Percentiles rank a stretch among this genome's conserved stretches.
Conservation (phyloP, 2,329 filamentous ascomycete species). For the Stylonectria norvegica region DNA sequence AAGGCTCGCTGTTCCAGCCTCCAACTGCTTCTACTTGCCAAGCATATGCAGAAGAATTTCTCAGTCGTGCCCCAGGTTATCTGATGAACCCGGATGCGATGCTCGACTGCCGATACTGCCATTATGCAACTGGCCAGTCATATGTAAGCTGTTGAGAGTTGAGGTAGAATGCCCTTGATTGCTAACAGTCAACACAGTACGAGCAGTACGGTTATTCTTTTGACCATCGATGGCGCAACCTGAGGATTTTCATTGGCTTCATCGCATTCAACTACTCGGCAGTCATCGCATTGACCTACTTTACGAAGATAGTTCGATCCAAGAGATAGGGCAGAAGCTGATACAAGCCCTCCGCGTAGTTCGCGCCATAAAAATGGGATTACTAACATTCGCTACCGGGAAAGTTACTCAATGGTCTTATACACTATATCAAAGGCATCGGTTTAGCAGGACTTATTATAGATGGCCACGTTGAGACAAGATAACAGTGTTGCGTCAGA, state of each 20-base stretch:
- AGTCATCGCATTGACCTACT: too few relatives aligned
- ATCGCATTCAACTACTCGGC: neutral
- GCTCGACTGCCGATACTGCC: slow-evolving; percentile 65
- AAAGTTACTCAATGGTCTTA: too few relatives aligned
- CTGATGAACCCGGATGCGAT: slow-evolving; percentile 60
- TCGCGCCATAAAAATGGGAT: too few relatives aligned
- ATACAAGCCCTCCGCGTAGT: too few relatives aligned
- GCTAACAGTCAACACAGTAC: neutral
- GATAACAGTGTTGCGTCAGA: too few relatives aligned
- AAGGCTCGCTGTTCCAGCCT: slow-evolving; percentile 48
- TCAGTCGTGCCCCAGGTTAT: slow-evolving; percentile 52
- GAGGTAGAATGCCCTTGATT: neutral
- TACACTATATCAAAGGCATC: too few relatives aligned
- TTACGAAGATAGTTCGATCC: too few relatives aligned
- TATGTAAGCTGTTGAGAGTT: neutral
- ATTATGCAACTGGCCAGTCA: slow-evolving; percentile 43
- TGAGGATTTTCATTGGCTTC: neutral
- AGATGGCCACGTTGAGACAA: too few relatives aligned
- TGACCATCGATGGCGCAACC: neutral
- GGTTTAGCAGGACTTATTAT: too few relatives aligned
- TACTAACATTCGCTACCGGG: too few relatives aligned
- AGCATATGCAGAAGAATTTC: slow-evolving; percentile 61
- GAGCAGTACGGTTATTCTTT: neutral
- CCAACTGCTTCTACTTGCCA: slow-evolving; percentile 63
- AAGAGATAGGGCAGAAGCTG: too few relatives aligned